Evolutionary conservation across 2,329 filamentous ascomycete genomes (phyloP), one percentile per base, ranked within the genome.

Genomic region (Colletotrichum cuscutae): DNA sequence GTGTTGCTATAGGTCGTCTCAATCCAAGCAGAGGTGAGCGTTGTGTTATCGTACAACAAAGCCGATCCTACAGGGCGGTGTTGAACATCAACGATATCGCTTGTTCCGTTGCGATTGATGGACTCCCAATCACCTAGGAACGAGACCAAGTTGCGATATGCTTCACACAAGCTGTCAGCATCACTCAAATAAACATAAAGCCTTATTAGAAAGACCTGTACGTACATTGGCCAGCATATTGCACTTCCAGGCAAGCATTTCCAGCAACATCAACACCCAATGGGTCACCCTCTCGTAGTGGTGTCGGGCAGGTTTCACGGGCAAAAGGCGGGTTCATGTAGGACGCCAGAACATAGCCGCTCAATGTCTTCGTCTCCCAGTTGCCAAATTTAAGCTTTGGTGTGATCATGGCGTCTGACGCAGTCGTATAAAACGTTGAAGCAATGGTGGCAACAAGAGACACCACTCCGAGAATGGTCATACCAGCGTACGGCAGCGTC

Each of bases 381-480:
- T 80, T 78, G 0, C 90, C 89, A 73, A 88, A 88, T 65, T 88
- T 90, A 7, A 96, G 85, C 77, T 93, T 92, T 0, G 94, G 94
- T 3, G 93, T 88, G 0, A 96, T 92, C 77, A 96, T 84, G 9
- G 93, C 91, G 74, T 94, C 92, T 0, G 92, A 92, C 0, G 94
- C 94, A 2, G 93, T 93, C 0, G 92, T 94, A 78, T 95, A 97
- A 6, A 96, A 86, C 77, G 93, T 90, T 0, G 91, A 89, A 1
- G 90, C 85, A 2, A 95, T 73, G 0, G 93, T 90, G 2, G 92
- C 91, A 1, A 89, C 82, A 15, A 96, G 80, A 0, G 92, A 89
- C 2, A 95, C 77, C 1, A 87, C 78, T 0, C 94, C 94, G 1
- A 95, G 82, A 0, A 93, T 76, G 0, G 91, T 92, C 1, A 89